Base-by-base conservation (phyloP, 495 filamentous ascomycete species). In the Penicillium subrubescens region DNA sequence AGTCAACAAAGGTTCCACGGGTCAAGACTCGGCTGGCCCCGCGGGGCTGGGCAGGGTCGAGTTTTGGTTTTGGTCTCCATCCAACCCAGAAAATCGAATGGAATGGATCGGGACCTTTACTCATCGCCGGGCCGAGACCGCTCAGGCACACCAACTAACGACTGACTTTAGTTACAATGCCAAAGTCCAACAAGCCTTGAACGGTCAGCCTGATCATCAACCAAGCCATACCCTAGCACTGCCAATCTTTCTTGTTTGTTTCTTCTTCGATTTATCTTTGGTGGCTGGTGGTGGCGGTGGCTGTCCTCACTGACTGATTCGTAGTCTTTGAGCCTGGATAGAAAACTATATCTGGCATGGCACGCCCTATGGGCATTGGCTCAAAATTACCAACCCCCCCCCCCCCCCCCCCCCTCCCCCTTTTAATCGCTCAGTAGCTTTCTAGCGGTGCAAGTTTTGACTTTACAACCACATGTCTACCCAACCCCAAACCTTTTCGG, bases 1-100 rank as follows among this genome's bases (percentile, higher is more conserved):
- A 27, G 19, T 60, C 25, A 60, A 60, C 57, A 60, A 27, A 19
- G 5, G 60, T 72, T 70, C 70, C 70, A 72, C 57, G 70, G 70
- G 41, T 67, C 69, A 35, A 15, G 8, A 6, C 21, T 59, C 60
- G 68, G 61, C 53, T 60, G 61, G 51, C 60, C 66, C 68, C 62
- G 57, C 50, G 23, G 19, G 51, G 51, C 51, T 34, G 50, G 14
- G 25, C 50, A 53, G 50, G 12, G 14, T n/a, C n/a, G n/a, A n/a
- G 12, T 21, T 21, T 5, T 10, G 11, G 44, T 33, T 33, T 7
- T 11, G 46, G 25, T 15, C 6, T 51, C 21, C 19, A 25, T 29
- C 1, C 21, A 51, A 23, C 25, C 46, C 10, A 23, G 12, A 25
- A 10, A 8, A 25, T 2, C 17, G 17, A 48, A 19, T 21, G 3